A percentile compares a stretch with the other conserved stretches of the same genome.
phyloP scores from a whole-genome alignment of 2,329 filamentous ascomycete species.

The Trichoderma gracile region DNA sequence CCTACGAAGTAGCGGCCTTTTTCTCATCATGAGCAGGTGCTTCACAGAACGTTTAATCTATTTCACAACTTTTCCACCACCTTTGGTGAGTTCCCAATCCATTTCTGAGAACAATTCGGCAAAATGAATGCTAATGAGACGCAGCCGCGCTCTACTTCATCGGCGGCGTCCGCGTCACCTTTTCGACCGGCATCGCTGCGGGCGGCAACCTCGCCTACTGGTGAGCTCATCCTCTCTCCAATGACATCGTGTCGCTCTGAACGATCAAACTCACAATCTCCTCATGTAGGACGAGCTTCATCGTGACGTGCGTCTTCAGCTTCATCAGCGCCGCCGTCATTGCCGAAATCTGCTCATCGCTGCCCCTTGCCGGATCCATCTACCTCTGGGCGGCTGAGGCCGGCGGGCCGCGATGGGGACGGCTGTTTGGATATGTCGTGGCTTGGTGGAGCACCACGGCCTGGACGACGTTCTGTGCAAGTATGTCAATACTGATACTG shows the following conservation, averaged over 20 bases:
- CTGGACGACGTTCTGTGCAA: constrained; percentile 60
- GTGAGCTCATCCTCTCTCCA: constrained; percentile 36
- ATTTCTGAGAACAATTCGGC: no score
- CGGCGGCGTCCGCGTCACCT: constrained; percentile 60
- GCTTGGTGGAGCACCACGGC: constrained; percentile 65
- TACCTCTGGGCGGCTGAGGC: constrained; percentile 64
- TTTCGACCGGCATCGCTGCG: constrained; percentile 62
- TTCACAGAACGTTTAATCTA: constrained; percentile 58
- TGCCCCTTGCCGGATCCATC: constrained; percentile 60
- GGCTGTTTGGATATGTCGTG: constrained; percentile 61
- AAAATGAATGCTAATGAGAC: not conserved
- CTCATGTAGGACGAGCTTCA: constrained; percentile 55
- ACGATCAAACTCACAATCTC: no score
- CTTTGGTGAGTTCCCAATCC: constrained; percentile 49
- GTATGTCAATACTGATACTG: constrained; percentile 29
- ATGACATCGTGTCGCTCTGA: no score
- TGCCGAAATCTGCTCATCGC: constrained; percentile 61
- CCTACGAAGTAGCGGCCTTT: not conserved
- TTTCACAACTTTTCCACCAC: constrained; percentile 62
- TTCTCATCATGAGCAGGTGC: constrained; percentile 43
- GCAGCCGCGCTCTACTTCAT: constrained; percentile 62
- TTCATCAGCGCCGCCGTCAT: constrained; percentile 62
- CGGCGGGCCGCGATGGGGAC: constrained; percentile 55
- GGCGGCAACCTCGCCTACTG: constrained; percentile 63
- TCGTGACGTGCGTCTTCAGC: constrained; percentile 60